Evolutionary conservation across 2,329 filamentous ascomycete genomes (phyloP).

Genomic region (Aspergillus niger): DNA sequence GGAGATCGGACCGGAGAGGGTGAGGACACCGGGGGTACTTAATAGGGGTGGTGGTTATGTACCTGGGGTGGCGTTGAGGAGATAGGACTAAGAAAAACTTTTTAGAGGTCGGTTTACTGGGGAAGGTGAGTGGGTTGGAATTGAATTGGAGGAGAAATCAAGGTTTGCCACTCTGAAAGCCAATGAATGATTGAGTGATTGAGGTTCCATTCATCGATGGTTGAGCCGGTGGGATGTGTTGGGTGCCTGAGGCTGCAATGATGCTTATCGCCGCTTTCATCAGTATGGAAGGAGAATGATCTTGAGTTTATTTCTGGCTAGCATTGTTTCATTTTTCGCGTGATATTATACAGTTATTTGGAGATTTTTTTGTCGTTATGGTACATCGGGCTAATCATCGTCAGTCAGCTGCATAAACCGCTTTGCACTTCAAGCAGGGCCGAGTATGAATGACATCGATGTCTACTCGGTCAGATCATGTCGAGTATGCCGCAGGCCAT

Average conservation of each 20-base stretch:
- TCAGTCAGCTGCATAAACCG: not conserved
- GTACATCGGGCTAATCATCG: not conserved
- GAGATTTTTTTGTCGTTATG: not conserved
- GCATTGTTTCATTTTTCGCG: not conserved
- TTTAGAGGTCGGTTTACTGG: too few species aligned
- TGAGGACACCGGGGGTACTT: not conserved
- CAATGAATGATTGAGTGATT: not conserved
- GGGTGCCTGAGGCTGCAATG: conserved; percentile 18
- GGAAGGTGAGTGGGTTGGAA: too few species aligned
- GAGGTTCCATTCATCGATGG: not conserved
- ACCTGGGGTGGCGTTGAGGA: not conserved
- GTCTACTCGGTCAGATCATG: too few species aligned
- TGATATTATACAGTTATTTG: not conserved
- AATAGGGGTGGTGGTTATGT: not conserved
- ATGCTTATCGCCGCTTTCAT: not conserved
- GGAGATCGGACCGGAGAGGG: not conserved
- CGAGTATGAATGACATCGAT: too few species aligned
- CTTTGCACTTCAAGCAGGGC: not conserved
- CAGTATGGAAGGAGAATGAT: not conserved
- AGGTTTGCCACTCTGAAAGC: not conserved
- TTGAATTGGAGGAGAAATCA: too few species aligned
- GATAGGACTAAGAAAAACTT: too few species aligned
- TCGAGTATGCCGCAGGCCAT: too few species aligned
- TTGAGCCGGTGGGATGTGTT: not conserved
- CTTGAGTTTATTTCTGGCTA: not conserved